Evolutionary conservation across 768 basidiomycete genomes (phyloP), one percentile per base, ranked within the genome.

Genomic region (Vishniacozyma victoriae): DNA sequence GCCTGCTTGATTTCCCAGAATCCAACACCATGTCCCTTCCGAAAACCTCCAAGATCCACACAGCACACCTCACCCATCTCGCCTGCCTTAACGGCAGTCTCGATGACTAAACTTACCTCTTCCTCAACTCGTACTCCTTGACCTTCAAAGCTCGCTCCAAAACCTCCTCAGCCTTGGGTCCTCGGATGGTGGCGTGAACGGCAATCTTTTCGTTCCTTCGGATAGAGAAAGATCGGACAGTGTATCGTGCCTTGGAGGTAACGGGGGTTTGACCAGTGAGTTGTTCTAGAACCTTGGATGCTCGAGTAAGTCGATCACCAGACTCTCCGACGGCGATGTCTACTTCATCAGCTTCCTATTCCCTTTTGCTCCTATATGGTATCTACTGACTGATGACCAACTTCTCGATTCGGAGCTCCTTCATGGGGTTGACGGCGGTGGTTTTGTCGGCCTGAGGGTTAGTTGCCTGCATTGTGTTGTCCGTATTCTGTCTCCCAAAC

Each of bases 191-290:
- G 68, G 92, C 90, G 76, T 92, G 90, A 59, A 88, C 87, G 41
- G 93, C 93, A 73, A 97, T 99, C 82, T 99, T 99, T 78, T 99
- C 93, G 80, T 99, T 99, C 78, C 95, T 87, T 74, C 95, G 87
- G 80, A 99, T 99, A 70, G 88, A 86, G 78, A 99, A 99, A 41
- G 87, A 86, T 64, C 93, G 91, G 76, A 97, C 90, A 71, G 95
- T 97, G 85, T 93, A 97, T 62, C 95, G 88, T 55, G 93, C 95
- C 81, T 97, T 99, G 73, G 92, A 96, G 63, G 92, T 95, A 66
- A 99, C 93, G 71, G 93, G 93, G 40, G 93, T 88, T 80, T 99
- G 93, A 66, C 93, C 93, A 64, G 93, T 99, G 57, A 99, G 85
- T 76, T 99, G 93, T 77, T 99, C 93, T 67, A 99, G 79, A 64